Evolutionary conservation across 169 alveolate genomes (phyloP), one percentile per base, ranked within the genome.

Genomic region (Plasmodium adleri): DNA sequence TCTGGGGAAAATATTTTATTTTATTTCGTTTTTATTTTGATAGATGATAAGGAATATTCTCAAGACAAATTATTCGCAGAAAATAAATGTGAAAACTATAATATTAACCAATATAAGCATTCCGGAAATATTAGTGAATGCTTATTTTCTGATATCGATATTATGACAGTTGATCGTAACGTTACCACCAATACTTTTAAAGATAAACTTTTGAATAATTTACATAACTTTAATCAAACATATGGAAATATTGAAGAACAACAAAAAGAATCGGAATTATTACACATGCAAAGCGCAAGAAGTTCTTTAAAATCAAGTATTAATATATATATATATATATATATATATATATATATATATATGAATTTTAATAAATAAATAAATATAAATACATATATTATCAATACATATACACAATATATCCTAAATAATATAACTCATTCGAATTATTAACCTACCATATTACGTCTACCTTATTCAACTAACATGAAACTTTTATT

Each of bases 251-350:
- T 28, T 8, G 74, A 54, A 10, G 64, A 22, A 56, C 56, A 70
- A 68, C 49, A 83, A 68, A 83, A 20, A 13, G 72, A 43, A 8
- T 83, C 45, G 43, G 60, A 83, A 22, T 6, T 83, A 50, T n/a
- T 83, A 12, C 91, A 83, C 63, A 83, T 83, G 85, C 91, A 70
- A n/a, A 83, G 91, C 45, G 72, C 80, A 26, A 43, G 91, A 58
- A 83, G 91, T 68, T 67, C 91, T 20, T 47, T 83, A 13, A 83
- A 83, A 54, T 83, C 91, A 45, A 83, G 91, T 83, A 76, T 63
- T 45, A 56, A 52, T 39, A 72, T 45, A 17, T 26, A 39, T 22
- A 26, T 45, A 17, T 26, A 39, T 22, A 26, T 39, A 39, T 39
- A n/a, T n/a, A n/a, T n/a, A 52, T 39, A 72, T 45, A 17, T 26